These are phyloP conservation scores for Lachancea sp. DNA, from an alignment of 805 yeast genomes.

Conservation along the genomic window DNA sequence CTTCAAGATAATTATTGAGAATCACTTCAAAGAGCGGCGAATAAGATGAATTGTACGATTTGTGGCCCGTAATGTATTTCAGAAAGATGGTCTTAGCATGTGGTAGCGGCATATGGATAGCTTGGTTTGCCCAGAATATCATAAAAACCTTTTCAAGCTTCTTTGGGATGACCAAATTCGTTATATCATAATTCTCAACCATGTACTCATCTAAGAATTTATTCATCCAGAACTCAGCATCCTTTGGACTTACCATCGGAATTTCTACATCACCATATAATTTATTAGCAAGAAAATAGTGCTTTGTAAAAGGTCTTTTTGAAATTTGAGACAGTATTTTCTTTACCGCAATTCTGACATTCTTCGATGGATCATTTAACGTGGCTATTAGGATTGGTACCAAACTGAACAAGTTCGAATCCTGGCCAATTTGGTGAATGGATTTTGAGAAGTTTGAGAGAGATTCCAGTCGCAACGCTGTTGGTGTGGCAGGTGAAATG, in stretches of 20 bases:
- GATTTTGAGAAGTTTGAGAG: slow-evolving; percentile 37
- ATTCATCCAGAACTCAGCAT: slow-evolving; percentile 43
- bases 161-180: slow-evolving; percentile 41
- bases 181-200: slow-evolving; percentile 45
- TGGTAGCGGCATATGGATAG: slow-evolving; percentile 45
- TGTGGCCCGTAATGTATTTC: slow-evolving; percentile 37
- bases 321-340: slow-evolving; percentile 36
- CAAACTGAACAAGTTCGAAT: slow-evolving; percentile 43
- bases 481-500: slow-evolving; percentile 53
- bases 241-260: slow-evolving; percentile 59
- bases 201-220: slow-evolving; percentile 40
- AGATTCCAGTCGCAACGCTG: slow-evolving; percentile 47
- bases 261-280: slow-evolving; percentile 50
- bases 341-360: slow-evolving; percentile 43
- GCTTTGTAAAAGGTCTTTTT: slow-evolving; percentile 35
- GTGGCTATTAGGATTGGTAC: slow-evolving; percentile 55
- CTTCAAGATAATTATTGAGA: slow-evolving; percentile 39
- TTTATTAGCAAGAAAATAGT: slow-evolving; percentile 45
- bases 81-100: slow-evolving; percentile 49
- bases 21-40: slow-evolving; percentile 44
- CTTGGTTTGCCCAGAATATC: slow-evolving; percentile 67
- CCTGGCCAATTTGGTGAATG: slow-evolving; percentile 33
- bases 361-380: slow-evolving; percentile 43
- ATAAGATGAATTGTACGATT: slow-evolving; percentile 29
- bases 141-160: slow-evolving; percentile 52